These are phyloP conservation scores for Coemansia sp. DNA, from an alignment of 371 early-diverging fungal genomes.

Conservation along the genomic window DNA sequence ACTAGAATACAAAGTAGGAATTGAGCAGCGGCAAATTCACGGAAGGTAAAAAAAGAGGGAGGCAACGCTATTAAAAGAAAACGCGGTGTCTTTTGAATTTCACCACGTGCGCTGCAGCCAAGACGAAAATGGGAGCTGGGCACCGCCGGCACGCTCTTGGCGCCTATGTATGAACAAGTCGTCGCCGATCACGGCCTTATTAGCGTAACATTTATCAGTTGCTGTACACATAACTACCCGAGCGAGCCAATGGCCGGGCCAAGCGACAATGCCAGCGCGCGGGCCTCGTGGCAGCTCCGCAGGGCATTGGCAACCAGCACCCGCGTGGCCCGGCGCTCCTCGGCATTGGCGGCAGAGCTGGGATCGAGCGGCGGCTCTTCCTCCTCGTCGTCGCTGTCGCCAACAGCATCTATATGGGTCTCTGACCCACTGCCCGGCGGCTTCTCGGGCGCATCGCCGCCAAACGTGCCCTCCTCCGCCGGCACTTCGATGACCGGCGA, in stretches of 20 bases:
- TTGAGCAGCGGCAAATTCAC: not conserved
- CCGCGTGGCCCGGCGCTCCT: conserved; percentile 35
- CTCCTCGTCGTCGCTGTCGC: conserved; percentile 9
- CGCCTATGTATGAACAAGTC: no score
- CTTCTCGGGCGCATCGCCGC: not conserved
- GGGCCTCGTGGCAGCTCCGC: conserved; percentile 43
- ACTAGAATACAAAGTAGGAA: no score
- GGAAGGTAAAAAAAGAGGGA: not conserved
- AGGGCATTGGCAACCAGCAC: conserved; percentile 36
- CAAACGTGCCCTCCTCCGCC: not conserved
- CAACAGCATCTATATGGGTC: not conserved
- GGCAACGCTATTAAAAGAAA: not conserved
- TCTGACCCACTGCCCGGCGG: conserved; percentile 2
- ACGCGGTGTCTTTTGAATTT: not conserved
- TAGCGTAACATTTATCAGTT: no score
- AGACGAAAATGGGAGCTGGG: not conserved
- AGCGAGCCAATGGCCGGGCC: not conserved
- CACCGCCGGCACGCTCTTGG: not conserved
- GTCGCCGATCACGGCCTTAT: no score
- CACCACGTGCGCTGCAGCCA: conserved; percentile 5
- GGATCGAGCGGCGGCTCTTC: not conserved
- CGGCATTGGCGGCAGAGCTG: conserved; percentile 8
- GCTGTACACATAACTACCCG: not conserved
- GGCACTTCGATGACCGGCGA: conserved; percentile 2
- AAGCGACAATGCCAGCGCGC: conserved; percentile 15